phyloP scores from a whole-genome alignment of 495 filamentous ascomycete species.

The Hyaloscypha finlandica region DNA sequence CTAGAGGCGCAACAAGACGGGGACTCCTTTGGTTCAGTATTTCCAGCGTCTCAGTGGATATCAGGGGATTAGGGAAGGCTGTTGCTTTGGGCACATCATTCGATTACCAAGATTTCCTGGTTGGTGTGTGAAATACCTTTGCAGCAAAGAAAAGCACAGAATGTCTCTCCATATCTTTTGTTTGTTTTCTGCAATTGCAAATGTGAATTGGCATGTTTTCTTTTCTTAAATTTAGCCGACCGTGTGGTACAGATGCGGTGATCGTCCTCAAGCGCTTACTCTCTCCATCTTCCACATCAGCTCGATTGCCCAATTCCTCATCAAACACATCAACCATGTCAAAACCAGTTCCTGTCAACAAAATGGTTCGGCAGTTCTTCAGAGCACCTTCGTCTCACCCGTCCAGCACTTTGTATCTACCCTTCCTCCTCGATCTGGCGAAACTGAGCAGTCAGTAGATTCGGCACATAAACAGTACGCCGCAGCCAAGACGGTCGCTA shows the following conservation, averaged over 20 bases:
- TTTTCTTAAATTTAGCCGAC: too few species aligned
- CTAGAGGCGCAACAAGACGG: slow-evolving; percentile 13
- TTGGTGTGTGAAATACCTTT: slow-evolving; percentile 11
- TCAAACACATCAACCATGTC: too few species aligned
- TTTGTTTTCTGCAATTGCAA: background rate
- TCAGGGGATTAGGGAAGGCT: slow-evolving; percentile 7
- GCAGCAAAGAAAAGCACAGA: slow-evolving; percentile 13
- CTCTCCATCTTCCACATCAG: background rate
- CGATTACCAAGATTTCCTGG: slow-evolving; percentile 10
- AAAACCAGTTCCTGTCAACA: too few species aligned
- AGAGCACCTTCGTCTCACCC: too few species aligned
- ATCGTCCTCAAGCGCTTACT: background rate
- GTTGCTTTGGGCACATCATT: slow-evolving; percentile 20
- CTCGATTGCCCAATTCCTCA: background rate
- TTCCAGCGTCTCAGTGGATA: slow-evolving; percentile 17
- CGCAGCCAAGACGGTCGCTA: too few species aligned
- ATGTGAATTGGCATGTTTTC: too few species aligned
- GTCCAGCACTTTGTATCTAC: too few species aligned
- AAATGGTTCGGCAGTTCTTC: too few species aligned
- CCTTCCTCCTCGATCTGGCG: too few species aligned
- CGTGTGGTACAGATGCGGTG: too few species aligned
- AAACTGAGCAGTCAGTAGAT: too few species aligned
- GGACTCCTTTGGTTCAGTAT: slow-evolving; percentile 5
- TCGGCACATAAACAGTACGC: too few species aligned
- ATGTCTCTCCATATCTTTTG: background rate